phyloP scores from a whole-genome alignment of 2,329 filamentous ascomycete species.

The Colletotrichum truncatum region DNA sequence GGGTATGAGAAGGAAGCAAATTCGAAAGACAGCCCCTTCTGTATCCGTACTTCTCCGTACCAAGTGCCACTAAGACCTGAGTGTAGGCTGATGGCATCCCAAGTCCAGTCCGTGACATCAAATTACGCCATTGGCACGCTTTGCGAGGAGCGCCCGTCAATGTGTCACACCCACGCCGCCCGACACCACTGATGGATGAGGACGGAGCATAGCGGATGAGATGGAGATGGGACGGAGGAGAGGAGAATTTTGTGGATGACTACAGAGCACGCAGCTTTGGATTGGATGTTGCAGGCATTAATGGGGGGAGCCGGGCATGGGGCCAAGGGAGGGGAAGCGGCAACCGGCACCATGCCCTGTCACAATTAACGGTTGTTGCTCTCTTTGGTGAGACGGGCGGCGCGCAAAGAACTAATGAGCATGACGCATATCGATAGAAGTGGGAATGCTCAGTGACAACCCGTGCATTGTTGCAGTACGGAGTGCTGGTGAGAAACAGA shows the following conservation, averaged over 20 bases:
- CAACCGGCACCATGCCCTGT: constrained; percentile 5
- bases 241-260: background rate
- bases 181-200: background rate
- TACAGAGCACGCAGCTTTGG: background rate
- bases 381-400: background rate
- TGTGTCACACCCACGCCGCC: constrained; percentile 4
- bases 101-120: constrained; percentile 17
- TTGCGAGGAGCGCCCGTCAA: background rate
- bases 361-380: constrained; percentile 4
- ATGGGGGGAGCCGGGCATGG: constrained; percentile 11
- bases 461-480: no score
- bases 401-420: background rate
- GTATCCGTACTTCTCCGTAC: background rate
- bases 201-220: constrained; percentile 4
- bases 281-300: constrained; percentile 7
- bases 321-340: constrained; percentile 5
- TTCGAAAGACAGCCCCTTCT: no score
- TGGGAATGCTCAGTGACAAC: background rate
- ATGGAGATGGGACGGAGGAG: constrained; percentile 17
- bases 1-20: no score
- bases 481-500: no score
- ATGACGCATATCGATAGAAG: background rate
- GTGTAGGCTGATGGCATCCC: background rate
- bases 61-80: background rate
- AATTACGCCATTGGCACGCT: constrained; percentile 17